Conservation (phyloP, 179 eudicot genomes). For the Spinacia oleracea region DNA sequence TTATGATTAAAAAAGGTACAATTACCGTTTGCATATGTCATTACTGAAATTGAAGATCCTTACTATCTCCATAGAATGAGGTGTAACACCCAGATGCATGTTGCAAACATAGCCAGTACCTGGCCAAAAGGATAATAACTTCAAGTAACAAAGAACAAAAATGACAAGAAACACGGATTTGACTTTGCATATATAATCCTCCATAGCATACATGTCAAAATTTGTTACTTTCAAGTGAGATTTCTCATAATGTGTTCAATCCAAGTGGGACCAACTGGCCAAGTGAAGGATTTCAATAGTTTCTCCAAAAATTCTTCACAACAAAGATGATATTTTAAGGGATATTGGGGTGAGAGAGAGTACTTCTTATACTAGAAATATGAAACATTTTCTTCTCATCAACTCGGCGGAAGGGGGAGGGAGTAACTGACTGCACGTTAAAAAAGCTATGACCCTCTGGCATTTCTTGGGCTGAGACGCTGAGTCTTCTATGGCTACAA, state of each 20-base stretch:
- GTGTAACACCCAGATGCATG: conserved; percentile 51
- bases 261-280: background rate
- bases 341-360: background rate
- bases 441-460: too few species aligned
- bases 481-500: too few species aligned
- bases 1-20: conserved; percentile 5
- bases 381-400: too few species aligned
- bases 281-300: background rate
- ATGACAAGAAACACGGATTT: background rate
- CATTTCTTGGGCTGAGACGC: too few species aligned
- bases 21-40: conserved; percentile 75
- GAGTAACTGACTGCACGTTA: too few species aligned
- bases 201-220: background rate
- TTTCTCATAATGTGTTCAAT: background rate
- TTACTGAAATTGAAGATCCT: conserved; percentile 81
- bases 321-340: background rate
- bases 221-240: background rate
- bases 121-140: conserved; percentile 31
- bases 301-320: background rate
- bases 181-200: background rate
- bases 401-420: too few species aligned
- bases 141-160: conserved; percentile 5
- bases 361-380: too few species aligned
- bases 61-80: conserved; percentile 74
- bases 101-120: conserved; percentile 93